Conservation (phyloP, 768 basidiomycete genomes). For the Galerina sulciceps region DNA sequence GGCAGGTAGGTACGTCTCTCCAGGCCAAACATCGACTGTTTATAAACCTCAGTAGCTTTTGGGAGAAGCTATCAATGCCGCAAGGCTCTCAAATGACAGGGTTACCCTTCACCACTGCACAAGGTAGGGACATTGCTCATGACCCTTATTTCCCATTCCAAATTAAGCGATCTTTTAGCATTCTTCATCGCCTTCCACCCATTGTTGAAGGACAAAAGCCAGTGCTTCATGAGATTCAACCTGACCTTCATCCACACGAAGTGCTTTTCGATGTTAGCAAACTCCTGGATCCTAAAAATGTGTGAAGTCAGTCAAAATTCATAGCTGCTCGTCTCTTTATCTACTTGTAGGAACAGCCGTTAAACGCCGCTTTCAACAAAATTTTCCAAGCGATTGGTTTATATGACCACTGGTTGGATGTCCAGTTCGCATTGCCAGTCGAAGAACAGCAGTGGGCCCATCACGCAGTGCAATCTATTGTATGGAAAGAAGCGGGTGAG, state of each 20-base stretch:
- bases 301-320: slow-evolving; percentile 30
- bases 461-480: slow-evolving; percentile 73
- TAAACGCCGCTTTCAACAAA: slow-evolving; percentile 70
- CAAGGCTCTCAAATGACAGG: slow-evolving; percentile 73
- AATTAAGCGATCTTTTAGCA: slow-evolving; percentile 39
- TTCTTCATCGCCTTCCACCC: slow-evolving; percentile 73
- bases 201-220: slow-evolving; percentile 49
- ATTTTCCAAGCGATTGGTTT: slow-evolving; percentile 68
- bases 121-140: slow-evolving; percentile 46
- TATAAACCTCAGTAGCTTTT: slow-evolving; percentile 52
- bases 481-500: slow-evolving; percentile 75
- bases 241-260: slow-evolving; percentile 76
- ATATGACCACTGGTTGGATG: slow-evolving; percentile 74
- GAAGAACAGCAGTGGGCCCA: slow-evolving; percentile 72
- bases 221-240: slow-evolving; percentile 72
- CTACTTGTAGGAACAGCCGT: slow-evolving; percentile 63
- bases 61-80: slow-evolving; percentile 77
- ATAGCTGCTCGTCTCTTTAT: neutral
- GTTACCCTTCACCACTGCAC: slow-evolving; percentile 79
- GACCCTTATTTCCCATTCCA: neutral
- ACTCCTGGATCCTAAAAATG: slow-evolving; percentile 69
- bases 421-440: slow-evolving; percentile 48
- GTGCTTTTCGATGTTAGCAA: slow-evolving; percentile 79
- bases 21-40: neutral
- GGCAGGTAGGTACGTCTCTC: slow-evolving; percentile 48